Evolutionary conservation across 2,329 filamentous ascomycete genomes (phyloP).

Genomic region (Penicillium paneum): DNA sequence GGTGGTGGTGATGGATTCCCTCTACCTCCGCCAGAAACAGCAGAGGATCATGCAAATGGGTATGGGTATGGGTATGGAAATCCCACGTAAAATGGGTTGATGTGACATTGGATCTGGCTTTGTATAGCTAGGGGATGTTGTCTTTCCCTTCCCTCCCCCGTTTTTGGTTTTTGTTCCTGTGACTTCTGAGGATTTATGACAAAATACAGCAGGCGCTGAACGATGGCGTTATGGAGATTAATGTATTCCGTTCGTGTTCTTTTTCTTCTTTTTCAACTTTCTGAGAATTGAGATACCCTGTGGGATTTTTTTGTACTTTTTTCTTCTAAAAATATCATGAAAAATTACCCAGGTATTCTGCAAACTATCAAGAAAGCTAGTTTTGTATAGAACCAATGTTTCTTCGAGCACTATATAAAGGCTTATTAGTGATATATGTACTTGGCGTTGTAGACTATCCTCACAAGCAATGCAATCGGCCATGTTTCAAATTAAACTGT

Average conservation of each 20-base stretch:
- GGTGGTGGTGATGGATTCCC: slow-evolving; percentile 44
- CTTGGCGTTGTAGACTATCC: neutral
- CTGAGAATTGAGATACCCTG: slow-evolving; percentile 24
- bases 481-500: neutral
- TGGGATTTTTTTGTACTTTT: slow-evolving; percentile 9
- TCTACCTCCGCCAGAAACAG: slow-evolving; percentile 33
- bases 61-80: slow-evolving; percentile 7
- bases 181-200: slow-evolving; percentile 9
- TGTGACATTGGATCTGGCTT: slow-evolving; percentile 9
- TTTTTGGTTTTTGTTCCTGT: neutral
- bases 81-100: slow-evolving; percentile 5
- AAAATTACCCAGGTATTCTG: neutral
- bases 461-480: neutral
- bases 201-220: slow-evolving; percentile 22
- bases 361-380: neutral
- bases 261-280: slow-evolving; percentile 1
- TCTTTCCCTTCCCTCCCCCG: neutral
- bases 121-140: slow-evolving; percentile 18
- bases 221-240: slow-evolving; percentile 23
- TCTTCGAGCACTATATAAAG: neutral
- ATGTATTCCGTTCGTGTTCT: slow-evolving; percentile 13
- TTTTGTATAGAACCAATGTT: neutral
- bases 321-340: neutral
- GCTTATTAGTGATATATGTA: neutral
- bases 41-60: slow-evolving; percentile 18